Evolutionary conservation across 257 asterid genomes (phyloP).

Genomic region (Voacanga thouarsii): DNA sequence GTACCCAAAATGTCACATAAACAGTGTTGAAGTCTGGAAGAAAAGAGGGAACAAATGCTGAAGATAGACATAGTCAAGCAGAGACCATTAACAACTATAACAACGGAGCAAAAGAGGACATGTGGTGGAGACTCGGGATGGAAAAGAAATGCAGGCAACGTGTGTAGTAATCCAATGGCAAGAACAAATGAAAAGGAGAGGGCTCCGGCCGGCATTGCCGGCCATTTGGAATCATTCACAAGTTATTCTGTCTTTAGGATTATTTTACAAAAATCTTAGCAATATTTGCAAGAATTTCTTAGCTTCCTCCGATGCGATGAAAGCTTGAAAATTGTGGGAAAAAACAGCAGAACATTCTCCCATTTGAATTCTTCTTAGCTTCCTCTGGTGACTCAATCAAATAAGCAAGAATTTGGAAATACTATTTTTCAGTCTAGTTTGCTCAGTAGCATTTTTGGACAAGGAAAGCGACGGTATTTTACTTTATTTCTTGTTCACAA

Average conservation of each 20-base stretch:
- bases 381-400: not conserved
- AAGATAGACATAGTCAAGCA: constrained; percentile 21
- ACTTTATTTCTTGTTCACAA: too few relatives aligned
- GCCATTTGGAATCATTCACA: constrained; percentile 14
- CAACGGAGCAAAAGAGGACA: constrained; percentile 29
- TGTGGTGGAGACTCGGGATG: constrained; percentile 22
- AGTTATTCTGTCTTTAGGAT: constrained; percentile 6
- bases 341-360: constrained; percentile 2
- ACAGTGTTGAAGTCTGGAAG: constrained; percentile 8
- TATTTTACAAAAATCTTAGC: not conserved
- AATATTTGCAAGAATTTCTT: not conserved
- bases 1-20: not conserved
- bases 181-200: not conserved
- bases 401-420: not conserved
- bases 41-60: not conserved
- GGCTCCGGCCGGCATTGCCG: constrained; percentile 31
- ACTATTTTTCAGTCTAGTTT: not conserved
- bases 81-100: constrained; percentile 24
- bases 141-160: constrained; percentile 11
- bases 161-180: not conserved
- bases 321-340: not conserved
- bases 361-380: constrained; percentile 5
- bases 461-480: not conserved
- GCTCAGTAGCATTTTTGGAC: constrained; percentile 7
- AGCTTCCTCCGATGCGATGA: constrained; percentile 4